Percentiles rank a stretch among this genome's conserved stretches.
These are phyloP conservation scores for Phytophthora sansomeana DNA, from an alignment of 352 stramenopile genomes.

Conservation along the genomic window DNA sequence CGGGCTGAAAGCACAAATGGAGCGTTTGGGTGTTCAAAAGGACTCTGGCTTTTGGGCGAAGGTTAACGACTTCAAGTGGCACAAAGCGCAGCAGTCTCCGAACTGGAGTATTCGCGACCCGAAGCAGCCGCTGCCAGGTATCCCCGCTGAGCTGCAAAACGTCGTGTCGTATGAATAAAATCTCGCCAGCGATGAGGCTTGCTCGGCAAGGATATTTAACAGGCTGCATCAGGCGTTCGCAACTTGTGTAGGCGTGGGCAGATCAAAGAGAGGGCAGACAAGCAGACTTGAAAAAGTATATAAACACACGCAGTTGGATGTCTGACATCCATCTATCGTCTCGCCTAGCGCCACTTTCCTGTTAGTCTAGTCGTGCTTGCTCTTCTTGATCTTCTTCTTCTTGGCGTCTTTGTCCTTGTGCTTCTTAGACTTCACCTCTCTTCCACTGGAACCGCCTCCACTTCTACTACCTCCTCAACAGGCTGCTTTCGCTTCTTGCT, in stretches of 20 bases:
- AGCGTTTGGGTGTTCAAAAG: slow-evolving; percentile 55
- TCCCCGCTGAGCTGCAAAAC: slow-evolving; percentile 43
- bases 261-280: slow-evolving; percentile 18
- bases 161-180: slow-evolving; percentile 51
- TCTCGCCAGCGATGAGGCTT: neutral
- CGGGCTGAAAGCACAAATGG: slow-evolving; percentile 66
- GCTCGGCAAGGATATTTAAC: slow-evolving; percentile 30
- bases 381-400: slow-evolving; percentile 65
- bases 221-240: neutral
- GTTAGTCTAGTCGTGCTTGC: slow-evolving; percentile 57
- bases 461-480: slow-evolving; percentile 37
- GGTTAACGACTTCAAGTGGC: slow-evolving; percentile 95
- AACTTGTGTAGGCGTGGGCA: neutral
- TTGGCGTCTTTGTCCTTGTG: slow-evolving; percentile 44
- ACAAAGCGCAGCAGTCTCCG: slow-evolving; percentile 84
- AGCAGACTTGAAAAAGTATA: slow-evolving; percentile 36
- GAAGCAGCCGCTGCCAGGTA: slow-evolving; percentile 48
- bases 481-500: slow-evolving; percentile 15
- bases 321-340: slow-evolving; percentile 32
- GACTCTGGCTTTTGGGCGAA: slow-evolving; percentile 84
- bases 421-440: slow-evolving; percentile 38
- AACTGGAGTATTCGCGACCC: slow-evolving; percentile 82
- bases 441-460: slow-evolving; percentile 17
- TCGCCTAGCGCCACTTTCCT: slow-evolving; percentile 9
- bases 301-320: slow-evolving; percentile 40